phyloP scores from a whole-genome alignment of 2,329 filamentous ascomycete genomes.

The Botrytis elliptica region DNA sequence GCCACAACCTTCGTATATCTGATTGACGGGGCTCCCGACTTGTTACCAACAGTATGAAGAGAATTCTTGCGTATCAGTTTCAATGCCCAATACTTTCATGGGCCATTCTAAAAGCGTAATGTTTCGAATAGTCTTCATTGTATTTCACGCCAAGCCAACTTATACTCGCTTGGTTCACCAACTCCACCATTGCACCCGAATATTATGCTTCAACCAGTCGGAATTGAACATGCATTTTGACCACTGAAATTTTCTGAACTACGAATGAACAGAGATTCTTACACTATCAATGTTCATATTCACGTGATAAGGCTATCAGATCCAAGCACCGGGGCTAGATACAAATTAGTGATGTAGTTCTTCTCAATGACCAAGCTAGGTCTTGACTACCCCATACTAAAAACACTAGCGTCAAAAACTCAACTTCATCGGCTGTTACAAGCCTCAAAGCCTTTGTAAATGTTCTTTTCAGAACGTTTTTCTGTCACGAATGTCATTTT shows the following conservation, averaged over 20 bases:
- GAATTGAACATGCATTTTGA: background rate
- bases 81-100: background rate
- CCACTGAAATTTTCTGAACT: background rate
- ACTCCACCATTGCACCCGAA: background rate
- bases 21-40: accelerated
- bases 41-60: background rate
- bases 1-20: background rate
- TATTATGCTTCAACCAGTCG: background rate
- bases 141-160: background rate
- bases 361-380: background rate
- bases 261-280: background rate
- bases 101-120: background rate
- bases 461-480: background rate
- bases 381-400: background rate
- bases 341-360: background rate
- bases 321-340: background rate
- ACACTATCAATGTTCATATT: background rate
- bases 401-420: background rate
- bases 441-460: too few species aligned
- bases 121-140: background rate
- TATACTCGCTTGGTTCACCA: background rate
- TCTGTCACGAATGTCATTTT: background rate
- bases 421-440: background rate
- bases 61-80: background rate
- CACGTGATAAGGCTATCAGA: background rate